Percentiles rank a stretch among this genome's conserved stretches.
phyloP scores from a whole-genome alignment of 1,284 basidiomycete genomes.

The Ustilago trichophora region DNA sequence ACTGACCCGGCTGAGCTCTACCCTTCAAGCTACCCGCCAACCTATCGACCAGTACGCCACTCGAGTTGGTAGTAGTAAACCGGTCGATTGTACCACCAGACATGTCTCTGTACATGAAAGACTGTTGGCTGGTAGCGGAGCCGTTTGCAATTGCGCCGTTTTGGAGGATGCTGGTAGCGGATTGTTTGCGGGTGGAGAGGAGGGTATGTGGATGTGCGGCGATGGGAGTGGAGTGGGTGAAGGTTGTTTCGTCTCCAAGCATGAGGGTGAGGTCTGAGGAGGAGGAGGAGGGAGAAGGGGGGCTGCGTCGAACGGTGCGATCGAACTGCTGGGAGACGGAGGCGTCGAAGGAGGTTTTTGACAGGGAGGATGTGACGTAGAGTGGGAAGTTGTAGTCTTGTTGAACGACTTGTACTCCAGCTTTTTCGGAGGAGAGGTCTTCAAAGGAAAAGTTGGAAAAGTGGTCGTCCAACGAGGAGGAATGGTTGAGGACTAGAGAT shows the following conservation, averaged over 20 bases:
- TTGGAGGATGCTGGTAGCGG: conserved; percentile 6
- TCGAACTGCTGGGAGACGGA: conserved; percentile 19
- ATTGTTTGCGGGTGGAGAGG: not conserved
- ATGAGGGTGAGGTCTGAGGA: not conserved
- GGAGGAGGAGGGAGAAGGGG: too few relatives aligned
- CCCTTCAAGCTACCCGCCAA: conserved; percentile 8
- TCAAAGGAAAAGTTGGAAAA: not conserved
- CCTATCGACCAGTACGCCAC: conserved; percentile 12
- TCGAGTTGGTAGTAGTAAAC: conserved; percentile 19
- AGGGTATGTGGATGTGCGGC: conserved; percentile 13
- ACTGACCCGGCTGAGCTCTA: conserved; percentile 22
- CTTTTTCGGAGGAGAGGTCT: not conserved
- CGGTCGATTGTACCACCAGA: conserved; percentile 25
- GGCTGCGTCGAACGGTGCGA: not conserved
- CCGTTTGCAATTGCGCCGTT: conserved; percentile 19
- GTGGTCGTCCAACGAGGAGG: not conserved
- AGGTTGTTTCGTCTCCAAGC: conserved; percentile 21
- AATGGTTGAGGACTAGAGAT: conserved; percentile 8
- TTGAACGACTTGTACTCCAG: conserved; percentile 7
- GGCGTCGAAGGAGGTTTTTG: conserved; percentile 7
- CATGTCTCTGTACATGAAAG: conserved; percentile 28
- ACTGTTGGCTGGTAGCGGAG: conserved; percentile 10
- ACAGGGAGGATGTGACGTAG: conserved; percentile 10
- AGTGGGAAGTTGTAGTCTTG: conserved; percentile 33
- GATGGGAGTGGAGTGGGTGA: conserved; percentile 3